phyloP scores from a whole-genome alignment of 371 early-diverging fungal genomes.

The Nematocida ironsii region DNA sequence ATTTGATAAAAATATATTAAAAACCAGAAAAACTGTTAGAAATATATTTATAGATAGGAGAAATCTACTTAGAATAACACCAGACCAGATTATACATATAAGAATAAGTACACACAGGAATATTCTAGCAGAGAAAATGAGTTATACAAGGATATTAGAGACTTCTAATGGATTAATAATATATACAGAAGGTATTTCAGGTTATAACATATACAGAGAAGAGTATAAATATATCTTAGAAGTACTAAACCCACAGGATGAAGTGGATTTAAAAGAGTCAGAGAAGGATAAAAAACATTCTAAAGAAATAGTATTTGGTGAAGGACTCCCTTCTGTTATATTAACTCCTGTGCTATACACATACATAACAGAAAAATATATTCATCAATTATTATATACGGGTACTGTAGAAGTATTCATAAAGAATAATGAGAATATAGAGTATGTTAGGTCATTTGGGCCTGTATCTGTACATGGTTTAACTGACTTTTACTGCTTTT shows the following conservation, averaged over 20 bases:
- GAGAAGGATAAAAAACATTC: neutral
- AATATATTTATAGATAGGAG: conserved; percentile 13
- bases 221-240: conserved; percentile 1
- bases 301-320: neutral
- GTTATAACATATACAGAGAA: neutral
- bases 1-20: neutral
- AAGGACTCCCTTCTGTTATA: neutral
- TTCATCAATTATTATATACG: conserved; percentile 3
- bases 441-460: neutral
- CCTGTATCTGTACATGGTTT: neutral
- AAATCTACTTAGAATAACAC: conserved; percentile 1
- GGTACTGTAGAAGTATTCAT: conserved; percentile 24
- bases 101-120: neutral
- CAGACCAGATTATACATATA: neutral
- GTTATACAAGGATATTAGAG: neutral
- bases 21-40: neutral
- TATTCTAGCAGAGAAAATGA: neutral
- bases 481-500: conserved; percentile 10
- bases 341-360: neutral
- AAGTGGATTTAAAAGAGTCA: neutral
- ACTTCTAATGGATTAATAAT: neutral
- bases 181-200: neutral
- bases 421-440: neutral
- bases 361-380: neutral
- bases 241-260: neutral